Evolutionary conservation across 108 stramenopile genomes (phyloP), one percentile per base, ranked within the genome.

Genomic region (Fistulifera pelliculosa): DNA sequence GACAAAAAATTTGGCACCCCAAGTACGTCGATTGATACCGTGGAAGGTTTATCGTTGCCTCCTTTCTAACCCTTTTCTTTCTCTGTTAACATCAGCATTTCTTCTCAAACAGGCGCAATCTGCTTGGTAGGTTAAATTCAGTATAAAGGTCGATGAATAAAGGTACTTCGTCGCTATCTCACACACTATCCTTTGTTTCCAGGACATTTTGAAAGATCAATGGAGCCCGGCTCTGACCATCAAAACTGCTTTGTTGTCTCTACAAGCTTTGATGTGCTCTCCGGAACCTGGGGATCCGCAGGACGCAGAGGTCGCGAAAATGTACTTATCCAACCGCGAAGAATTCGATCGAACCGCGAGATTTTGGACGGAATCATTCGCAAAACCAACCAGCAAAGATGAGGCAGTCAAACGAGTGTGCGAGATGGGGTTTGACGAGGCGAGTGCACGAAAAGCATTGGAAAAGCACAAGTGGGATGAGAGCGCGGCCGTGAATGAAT

Each of bases 1-100:
- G 95, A 94, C 45, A 94, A 96, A n/a, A n/a, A 61, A 88, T 98
- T 39, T 98, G 94, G 94, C 97, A 98, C 67, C 97, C 97, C 1
- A 98, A 98, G 31, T 35, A 35, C 6, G 31, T 35, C 3, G 31
- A 35, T 6, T 6, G 31, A 35, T 8, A 8, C 31, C 31, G 31
- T 35, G 3, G 8, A 35, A 3, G 8, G 8, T 35, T 35, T 35
- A n/a, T 35, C 31, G 31, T 8, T 3, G 8, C 31, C 8, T 3
- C 31, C 3, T 35, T 6, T 35, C 31, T 35, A 8, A 35, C 31
- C 31, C 3, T 35, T 35, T 35, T 8, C 31, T 8, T 35, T 35
- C 31, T 35, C 31, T 6, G 8, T 35, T 35, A 35, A 6, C 31
- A 8, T 3, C 8, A 35, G 31, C 66, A 85, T 98, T 54, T 78